phyloP scores from a whole-genome alignment of 2,329 filamentous ascomycete genomes.

The Sarocladium kiliense region DNA sequence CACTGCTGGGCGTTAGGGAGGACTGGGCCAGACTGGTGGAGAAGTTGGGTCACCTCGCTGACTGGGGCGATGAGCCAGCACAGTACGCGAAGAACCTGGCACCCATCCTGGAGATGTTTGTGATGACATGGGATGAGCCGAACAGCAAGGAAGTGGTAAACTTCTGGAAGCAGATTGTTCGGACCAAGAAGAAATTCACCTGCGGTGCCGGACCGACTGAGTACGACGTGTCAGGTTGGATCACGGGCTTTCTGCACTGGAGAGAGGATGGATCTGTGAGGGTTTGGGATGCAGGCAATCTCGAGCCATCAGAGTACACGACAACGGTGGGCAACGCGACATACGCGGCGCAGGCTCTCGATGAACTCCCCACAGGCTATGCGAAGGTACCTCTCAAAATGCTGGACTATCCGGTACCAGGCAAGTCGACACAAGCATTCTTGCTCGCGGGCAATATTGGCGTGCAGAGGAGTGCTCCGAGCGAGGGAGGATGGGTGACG shows the following conservation, averaged over 20 bases:
- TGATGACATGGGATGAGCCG: constrained; percentile 36
- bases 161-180: constrained; percentile 41
- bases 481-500: constrained; percentile 17
- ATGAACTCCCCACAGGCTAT: constrained; percentile 31
- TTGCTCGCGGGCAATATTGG: constrained; percentile 34
- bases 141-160: constrained; percentile 22
- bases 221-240: constrained; percentile 40
- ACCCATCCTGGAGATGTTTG: constrained; percentile 40
- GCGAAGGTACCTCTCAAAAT: constrained; percentile 34
- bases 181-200: constrained; percentile 24
- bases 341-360: constrained; percentile 23
- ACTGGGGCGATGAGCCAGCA: constrained; percentile 37
- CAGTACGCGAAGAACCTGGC: constrained; percentile 32
- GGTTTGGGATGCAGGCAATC: constrained; percentile 12
- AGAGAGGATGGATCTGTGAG: constrained; percentile 24
- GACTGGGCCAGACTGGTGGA: constrained; percentile 36
- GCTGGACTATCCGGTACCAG: constrained; percentile 23
- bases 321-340: constrained; percentile 22
- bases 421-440: constrained; percentile 24
- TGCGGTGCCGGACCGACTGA: constrained; percentile 25
- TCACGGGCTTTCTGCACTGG: constrained; percentile 44
- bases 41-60: constrained; percentile 35
- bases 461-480: constrained; percentile 20
- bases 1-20: constrained; percentile 28
- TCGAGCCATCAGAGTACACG: constrained; percentile 7